Evolutionary conservation across 306 rosid genomes (phyloP).

Genomic region (Aeschynomene evenia): DNA sequence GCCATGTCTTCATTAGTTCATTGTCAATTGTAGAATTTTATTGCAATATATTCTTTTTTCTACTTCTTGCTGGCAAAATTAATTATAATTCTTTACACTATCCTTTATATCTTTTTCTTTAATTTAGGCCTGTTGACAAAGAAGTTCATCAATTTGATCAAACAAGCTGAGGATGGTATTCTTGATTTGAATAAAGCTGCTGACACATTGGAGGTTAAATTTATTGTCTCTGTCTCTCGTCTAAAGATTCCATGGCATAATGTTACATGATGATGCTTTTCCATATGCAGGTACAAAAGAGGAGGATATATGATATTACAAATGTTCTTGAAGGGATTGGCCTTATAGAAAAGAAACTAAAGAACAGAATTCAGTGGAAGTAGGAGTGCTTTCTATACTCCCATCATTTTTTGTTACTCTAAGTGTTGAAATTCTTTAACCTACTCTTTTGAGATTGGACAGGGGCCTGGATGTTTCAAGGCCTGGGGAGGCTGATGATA

Average conservation of each 20-base stretch:
- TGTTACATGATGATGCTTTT: constrained; percentile 32
- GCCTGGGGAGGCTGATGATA: constrained; percentile 77
- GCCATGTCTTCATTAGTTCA: constrained; percentile 16
- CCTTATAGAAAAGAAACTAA: constrained; percentile 95
- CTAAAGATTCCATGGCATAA: constrained; percentile 29
- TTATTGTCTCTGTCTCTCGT: constrained; percentile 11
- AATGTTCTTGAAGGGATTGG: constrained; percentile 99
- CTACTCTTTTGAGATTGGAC: constrained; percentile 35
- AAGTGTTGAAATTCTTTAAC: constrained; percentile 25
- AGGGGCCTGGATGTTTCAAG: constrained; percentile 89
- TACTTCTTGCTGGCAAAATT: background rate
- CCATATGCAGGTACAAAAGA: constrained; percentile 81
- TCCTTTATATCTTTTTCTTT: constrained; percentile 11
- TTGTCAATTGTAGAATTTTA: background rate
- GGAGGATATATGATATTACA: constrained; percentile 97
- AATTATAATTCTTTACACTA: constrained; percentile 5
- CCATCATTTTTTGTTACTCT: constrained; percentile 15
- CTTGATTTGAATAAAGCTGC: constrained; percentile 89
- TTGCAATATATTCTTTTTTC: background rate
- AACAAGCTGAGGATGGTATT: constrained; percentile 78
- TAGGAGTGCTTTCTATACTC: constrained; percentile 42
- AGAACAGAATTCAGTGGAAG: constrained; percentile 99
- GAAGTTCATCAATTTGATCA: constrained; percentile 87
- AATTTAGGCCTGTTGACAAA: constrained; percentile 82
- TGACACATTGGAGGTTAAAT: constrained; percentile 87